Conservation (phyloP, 345 rosid genomes). For the Orychophragmus violaceus region DNA sequence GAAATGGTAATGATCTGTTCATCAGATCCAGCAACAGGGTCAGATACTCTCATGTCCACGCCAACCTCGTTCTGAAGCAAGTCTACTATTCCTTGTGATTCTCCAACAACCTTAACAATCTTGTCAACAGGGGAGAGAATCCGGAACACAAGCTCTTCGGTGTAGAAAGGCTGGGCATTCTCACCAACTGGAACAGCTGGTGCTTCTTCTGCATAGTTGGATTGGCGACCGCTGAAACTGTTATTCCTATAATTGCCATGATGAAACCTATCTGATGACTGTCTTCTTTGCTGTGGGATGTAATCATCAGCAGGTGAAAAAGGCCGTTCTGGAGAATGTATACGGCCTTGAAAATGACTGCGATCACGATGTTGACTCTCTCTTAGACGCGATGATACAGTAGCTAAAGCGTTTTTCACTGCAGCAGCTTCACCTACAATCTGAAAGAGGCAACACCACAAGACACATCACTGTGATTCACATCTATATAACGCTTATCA, state of each 20-base stretch:
- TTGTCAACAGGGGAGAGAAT: conserved; percentile 88
- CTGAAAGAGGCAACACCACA: conserved; percentile 31
- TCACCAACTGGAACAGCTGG: conserved; percentile 49
- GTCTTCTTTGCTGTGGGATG: conserved; percentile 53
- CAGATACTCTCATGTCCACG: conserved; percentile 77
- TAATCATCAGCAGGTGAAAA: conserved; percentile 77
- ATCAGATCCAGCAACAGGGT: conserved; percentile 77
- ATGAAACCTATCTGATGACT: conserved; percentile 52
- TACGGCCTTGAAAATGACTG: conserved; percentile 66
- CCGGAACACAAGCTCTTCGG: conserved; percentile 81
- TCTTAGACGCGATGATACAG: conserved; percentile 76
- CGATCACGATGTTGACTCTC: conserved; percentile 99
- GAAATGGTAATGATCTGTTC: conserved; percentile 80
- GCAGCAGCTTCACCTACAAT: conserved; percentile 75
- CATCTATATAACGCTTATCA: too few species aligned
- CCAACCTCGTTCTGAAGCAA: conserved; percentile 88
- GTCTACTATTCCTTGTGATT: conserved; percentile 66
- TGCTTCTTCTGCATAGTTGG: conserved; percentile 45
- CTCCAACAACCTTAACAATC: conserved; percentile 66
- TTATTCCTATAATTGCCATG: conserved; percentile 44
- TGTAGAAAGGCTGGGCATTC: conserved; percentile 44
- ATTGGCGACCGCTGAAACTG: conserved; percentile 47
- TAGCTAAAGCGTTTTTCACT: conserved; percentile 73
- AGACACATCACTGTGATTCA: too few species aligned
- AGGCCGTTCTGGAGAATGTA: conserved; percentile 66